Percentiles rank a stretch among this genome's conserved stretches.
These are phyloP conservation scores for Perilla frutescens DNA, from an alignment of 257 asterid species.

Conservation along the genomic window DNA sequence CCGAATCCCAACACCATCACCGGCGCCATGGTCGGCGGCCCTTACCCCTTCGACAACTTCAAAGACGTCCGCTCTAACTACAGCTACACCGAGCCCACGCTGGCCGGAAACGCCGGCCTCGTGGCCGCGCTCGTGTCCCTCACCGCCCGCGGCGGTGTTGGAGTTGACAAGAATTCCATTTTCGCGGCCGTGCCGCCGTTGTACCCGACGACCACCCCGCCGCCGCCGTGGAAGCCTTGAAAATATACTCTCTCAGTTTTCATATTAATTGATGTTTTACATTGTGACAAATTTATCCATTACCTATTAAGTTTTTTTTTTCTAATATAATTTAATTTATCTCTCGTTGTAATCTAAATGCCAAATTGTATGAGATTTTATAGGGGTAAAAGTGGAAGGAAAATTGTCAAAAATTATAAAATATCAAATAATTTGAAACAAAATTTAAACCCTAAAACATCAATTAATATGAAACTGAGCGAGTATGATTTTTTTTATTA, in stretches of 20 bases:
- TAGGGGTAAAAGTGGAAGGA: too few species aligned
- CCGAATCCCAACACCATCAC: constrained; percentile 70
- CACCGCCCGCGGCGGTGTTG: constrained; percentile 55
- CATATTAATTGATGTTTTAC: too few species aligned
- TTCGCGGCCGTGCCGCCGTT: constrained; percentile 81
- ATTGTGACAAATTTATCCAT: too few species aligned
- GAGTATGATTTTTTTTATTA: too few species aligned
- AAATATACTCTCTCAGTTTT: not conserved
- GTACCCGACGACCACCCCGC: constrained; percentile 68
- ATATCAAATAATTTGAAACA: too few species aligned
- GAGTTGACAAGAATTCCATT: constrained; percentile 68
- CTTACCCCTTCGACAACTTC: constrained; percentile 74
- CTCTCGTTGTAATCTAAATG: too few species aligned
- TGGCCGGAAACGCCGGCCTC: constrained; percentile 91
- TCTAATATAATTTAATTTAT: too few species aligned
- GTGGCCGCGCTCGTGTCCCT: constrained; percentile 86
- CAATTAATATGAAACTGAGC: too few species aligned
- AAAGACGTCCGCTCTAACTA: constrained; percentile 61
- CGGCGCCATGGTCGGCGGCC: constrained; percentile 96
- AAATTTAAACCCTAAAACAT: too few species aligned
- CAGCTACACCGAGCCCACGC: constrained; percentile 86
- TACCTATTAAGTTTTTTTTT: too few species aligned
- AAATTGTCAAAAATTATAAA: too few species aligned
- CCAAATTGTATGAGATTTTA: too few species aligned
- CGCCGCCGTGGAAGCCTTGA: constrained; percentile 90